A percentile compares a stretch with the other conserved stretches of the same genome.
These are phyloP conservation scores for Tuber indicum DNA, from an alignment of 495 filamentous ascomycete genomes.

Conservation along the genomic window DNA sequence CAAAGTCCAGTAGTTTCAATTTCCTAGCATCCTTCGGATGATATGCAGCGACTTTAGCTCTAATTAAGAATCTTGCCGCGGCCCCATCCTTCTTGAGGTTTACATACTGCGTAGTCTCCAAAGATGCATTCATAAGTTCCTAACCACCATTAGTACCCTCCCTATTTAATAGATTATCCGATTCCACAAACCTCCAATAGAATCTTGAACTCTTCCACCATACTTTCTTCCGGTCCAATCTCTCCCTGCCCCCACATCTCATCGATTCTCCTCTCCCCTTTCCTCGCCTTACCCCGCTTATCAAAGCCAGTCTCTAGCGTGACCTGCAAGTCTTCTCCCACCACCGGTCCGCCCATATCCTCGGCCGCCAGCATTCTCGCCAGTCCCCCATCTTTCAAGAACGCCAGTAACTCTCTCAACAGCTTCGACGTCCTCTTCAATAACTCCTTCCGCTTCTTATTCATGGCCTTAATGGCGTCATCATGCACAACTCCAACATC, in stretches of 20 bases:
- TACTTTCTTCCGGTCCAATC: conserved; percentile 62
- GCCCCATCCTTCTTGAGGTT: conserved; percentile 68
- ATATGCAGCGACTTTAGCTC: conserved; percentile 77
- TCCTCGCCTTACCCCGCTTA: conserved; percentile 42
- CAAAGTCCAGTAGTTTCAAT: conserved; percentile 77
- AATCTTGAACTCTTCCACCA: conserved; percentile 53
- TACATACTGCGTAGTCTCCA: conserved; percentile 58
- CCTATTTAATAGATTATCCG: conserved; percentile 44
- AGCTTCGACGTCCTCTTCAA: conserved; percentile 53
- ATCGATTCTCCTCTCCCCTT: conserved; percentile 45
- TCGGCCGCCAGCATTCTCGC: conserved; percentile 79
- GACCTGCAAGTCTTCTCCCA: conserved; percentile 65
- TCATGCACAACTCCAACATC: conserved; percentile 23
- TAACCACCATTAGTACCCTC: conserved; percentile 6
- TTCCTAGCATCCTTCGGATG: conserved; percentile 73
- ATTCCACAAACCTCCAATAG: conserved; percentile 50
- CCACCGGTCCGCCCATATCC: conserved; percentile 75
- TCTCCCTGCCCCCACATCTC: conserved; percentile 60
- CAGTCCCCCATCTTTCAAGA: conserved; percentile 61
- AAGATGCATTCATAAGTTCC: conserved; percentile 33
- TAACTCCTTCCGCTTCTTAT: conserved; percentile 52
- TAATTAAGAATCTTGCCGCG: conserved; percentile 71
- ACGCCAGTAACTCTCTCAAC: conserved; percentile 59
- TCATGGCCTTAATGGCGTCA: conserved; percentile 55
- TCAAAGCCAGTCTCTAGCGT: conserved; percentile 44